Conservation (phyloP, 495 filamentous ascomycete species). For the Penicillium diatomitis region DNA sequence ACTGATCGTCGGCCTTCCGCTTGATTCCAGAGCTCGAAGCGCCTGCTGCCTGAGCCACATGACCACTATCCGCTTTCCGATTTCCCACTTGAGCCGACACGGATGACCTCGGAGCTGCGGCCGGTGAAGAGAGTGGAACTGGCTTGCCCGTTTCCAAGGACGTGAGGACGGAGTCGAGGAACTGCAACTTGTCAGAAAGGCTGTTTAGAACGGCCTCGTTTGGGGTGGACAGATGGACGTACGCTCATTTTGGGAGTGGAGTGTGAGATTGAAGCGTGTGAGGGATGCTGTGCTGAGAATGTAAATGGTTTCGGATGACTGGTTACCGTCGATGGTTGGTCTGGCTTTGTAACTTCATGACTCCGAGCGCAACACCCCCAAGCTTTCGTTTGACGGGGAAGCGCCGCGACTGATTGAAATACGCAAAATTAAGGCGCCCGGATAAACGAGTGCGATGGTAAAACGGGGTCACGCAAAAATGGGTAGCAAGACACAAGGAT, state of each 20-base stretch:
- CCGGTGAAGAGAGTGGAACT: neutral
- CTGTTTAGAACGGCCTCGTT: neutral
- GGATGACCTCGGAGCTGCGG: slow-evolving; percentile 11
- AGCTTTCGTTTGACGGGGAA: neutral
- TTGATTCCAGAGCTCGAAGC: slow-evolving; percentile 24
- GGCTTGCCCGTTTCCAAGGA: slow-evolving; percentile 42
- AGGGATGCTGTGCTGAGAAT: slow-evolving; percentile 1
- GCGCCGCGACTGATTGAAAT: neutral
- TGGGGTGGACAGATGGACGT: slow-evolving; percentile 8
- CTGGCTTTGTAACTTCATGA: slow-evolving; percentile 39
- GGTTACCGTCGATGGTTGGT: slow-evolving; percentile 39
- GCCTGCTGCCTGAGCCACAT: slow-evolving; percentile 9
- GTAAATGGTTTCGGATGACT: slow-evolving; percentile 10
- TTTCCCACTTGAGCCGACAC: too few species aligned
- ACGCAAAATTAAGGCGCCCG: neutral
- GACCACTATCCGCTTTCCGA: too few species aligned
- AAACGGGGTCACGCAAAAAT: too few species aligned
- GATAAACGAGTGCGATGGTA: too few species aligned
- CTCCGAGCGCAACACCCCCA: slow-evolving; percentile 26
- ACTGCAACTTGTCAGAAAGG: slow-evolving; percentile 30
- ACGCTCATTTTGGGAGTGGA: slow-evolving; percentile 39
- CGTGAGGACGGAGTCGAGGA: slow-evolving; percentile 50
- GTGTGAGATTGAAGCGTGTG: neutral
- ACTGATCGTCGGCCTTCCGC: slow-evolving; percentile 36
- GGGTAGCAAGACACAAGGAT: neutral